Conservation (phyloP, 179 eudicot genomes). For the Spergularia azorica region DNA sequence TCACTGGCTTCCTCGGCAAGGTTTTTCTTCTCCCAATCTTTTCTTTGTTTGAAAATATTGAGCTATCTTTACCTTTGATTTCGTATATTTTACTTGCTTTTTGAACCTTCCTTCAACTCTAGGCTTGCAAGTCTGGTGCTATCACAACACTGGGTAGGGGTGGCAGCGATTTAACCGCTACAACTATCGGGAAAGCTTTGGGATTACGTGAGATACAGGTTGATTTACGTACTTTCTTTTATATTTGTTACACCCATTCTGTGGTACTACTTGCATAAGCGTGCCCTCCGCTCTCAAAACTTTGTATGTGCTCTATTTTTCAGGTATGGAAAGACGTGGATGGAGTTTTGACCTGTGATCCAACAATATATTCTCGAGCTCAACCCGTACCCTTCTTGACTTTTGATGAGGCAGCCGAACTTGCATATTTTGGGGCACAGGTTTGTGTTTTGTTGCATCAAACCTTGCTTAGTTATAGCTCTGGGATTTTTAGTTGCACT, state of each 20-base stretch:
- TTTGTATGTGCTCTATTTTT: not conserved
- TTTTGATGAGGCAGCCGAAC: slow-evolving; percentile 56
- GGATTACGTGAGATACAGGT: slow-evolving; percentile 97
- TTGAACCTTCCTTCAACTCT: slow-evolving; percentile 14
- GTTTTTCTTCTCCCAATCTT: slow-evolving; percentile 28
- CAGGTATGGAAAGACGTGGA: slow-evolving; percentile 57
- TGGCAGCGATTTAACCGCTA: slow-evolving; percentile 98
- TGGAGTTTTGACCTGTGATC: slow-evolving; percentile 53
- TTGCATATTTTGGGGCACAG: slow-evolving; percentile 58
- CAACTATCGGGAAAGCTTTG: slow-evolving; percentile 94
- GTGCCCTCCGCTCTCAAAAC: not conserved
- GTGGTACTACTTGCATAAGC: not conserved
- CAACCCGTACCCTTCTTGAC: slow-evolving; percentile 47
- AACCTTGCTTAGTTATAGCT: no score
- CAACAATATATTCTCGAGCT: slow-evolving; percentile 43
- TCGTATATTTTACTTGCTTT: not conserved
- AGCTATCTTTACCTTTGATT: not conserved
- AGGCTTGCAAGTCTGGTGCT: slow-evolving; percentile 94
- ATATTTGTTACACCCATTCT: no score
- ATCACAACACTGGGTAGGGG: slow-evolving; percentile 97
- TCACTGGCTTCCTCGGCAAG: slow-evolving; percentile 98
- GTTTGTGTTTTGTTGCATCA: slow-evolving; percentile 20
- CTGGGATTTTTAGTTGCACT: not conserved
- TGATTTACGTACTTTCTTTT: no score
- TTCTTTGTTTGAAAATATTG: not conserved